phyloP scores from a whole-genome alignment of 108 stramenopile species.

The Mediolabrus comicus region DNA sequence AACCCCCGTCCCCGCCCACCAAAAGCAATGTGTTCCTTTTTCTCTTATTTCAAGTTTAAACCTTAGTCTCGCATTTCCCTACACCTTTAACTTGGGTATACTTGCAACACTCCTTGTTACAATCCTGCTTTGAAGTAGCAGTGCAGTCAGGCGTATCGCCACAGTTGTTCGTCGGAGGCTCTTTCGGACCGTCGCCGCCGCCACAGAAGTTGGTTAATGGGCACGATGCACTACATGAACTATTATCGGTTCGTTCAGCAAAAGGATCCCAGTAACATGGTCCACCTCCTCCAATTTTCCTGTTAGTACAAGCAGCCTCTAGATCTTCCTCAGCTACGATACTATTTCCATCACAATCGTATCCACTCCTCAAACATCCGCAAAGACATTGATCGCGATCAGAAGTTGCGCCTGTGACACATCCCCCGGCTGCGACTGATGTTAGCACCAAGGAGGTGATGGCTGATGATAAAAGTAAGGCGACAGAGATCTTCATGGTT shows the following conservation, averaged over 20 bases:
- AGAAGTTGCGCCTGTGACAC: not conserved
- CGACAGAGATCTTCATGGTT: not conserved
- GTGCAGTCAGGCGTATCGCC: too few relatives aligned
- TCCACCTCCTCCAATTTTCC: not conserved
- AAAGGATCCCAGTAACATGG: not conserved
- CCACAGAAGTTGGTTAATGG: not conserved
- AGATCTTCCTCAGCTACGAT: not conserved
- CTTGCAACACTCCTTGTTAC: too few relatives aligned
- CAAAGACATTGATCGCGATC: slow-evolving; percentile 6
- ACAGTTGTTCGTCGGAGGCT: not conserved
- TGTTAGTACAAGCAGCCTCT: not conserved
- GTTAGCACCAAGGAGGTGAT: not conserved
- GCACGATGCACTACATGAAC: not conserved
- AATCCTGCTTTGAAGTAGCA: too few relatives aligned
- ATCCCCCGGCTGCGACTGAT: not conserved
- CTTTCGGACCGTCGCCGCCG: not conserved
- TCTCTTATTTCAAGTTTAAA: too few relatives aligned
- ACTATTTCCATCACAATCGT: not conserved
- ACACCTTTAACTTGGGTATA: too few relatives aligned
- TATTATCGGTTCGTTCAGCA: not conserved
- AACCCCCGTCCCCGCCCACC: too few relatives aligned
- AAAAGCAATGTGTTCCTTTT: too few relatives aligned
- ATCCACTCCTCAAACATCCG: slow-evolving; percentile 7
- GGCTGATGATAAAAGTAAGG: not conserved
- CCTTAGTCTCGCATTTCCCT: too few relatives aligned